Evolutionary conservation across 495 filamentous ascomycete species (phyloP).

Genomic region (Elaphomyces granulatus): DNA sequence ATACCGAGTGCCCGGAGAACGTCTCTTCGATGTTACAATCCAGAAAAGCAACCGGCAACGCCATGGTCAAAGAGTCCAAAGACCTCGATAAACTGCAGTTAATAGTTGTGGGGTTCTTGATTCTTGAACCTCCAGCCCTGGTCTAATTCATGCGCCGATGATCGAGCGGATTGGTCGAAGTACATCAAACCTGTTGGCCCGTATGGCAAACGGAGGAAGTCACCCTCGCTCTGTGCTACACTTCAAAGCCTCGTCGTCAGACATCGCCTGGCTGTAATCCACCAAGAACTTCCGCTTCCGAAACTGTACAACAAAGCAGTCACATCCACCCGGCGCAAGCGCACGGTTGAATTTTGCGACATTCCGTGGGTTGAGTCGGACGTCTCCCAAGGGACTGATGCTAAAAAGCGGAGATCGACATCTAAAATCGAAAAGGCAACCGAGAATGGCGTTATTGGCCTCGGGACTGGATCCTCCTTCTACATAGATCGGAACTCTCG

Average conservation of each 20-base stretch:
- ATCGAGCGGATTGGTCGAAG: conserved; percentile 49
- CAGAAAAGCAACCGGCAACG: conserved; percentile 25
- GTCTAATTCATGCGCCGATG: conserved; percentile 38
- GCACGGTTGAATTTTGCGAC: background rate
- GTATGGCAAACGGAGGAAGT: conserved; percentile 39
- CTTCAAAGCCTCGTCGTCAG: conserved; percentile 71
- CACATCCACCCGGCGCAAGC: conserved; percentile 9
- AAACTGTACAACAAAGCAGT: conserved; percentile 55
- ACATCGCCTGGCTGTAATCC: conserved; percentile 55
- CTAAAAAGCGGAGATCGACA: conserved; percentile 9
- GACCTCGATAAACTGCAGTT: conserved; percentile 63
- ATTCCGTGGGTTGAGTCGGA: conserved; percentile 2
- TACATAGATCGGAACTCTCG: no score
- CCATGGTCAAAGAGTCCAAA: conserved; percentile 41
- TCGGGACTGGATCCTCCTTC: no score
- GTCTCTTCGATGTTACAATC: conserved; percentile 19
- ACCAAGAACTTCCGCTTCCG: conserved; percentile 49
- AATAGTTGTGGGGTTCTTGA: conserved; percentile 54
- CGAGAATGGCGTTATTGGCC: conserved; percentile 13
- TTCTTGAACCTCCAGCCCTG: conserved; percentile 68
- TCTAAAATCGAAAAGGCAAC: conserved; percentile 1
- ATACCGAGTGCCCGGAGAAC: conserved; percentile 19
- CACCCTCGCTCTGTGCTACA: conserved; percentile 49
- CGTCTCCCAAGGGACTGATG: conserved; percentile 1
- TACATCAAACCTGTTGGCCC: conserved; percentile 56